Evolutionary conservation across 2,329 filamentous ascomycete genomes (phyloP), one percentile per base, ranked within the genome.

Genomic region (Ceratocystis variospora): DNA sequence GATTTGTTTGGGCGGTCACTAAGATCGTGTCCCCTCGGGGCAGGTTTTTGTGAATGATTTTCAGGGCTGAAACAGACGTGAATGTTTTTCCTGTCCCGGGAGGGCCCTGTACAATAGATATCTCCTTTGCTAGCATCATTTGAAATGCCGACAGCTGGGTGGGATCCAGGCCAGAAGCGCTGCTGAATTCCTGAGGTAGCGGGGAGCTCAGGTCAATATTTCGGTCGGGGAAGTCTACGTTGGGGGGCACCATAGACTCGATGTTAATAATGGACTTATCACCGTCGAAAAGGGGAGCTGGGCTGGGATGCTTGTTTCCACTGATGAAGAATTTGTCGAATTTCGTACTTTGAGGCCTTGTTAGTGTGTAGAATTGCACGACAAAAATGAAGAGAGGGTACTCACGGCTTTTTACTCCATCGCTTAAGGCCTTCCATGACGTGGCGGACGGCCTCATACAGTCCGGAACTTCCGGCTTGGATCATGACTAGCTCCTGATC

Each of bases 1-100:
- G 90, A 68, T 96, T 96, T 0, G 91, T 96, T 71, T 96, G 90
- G 6, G 90, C 90, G 0, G 90, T 83, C 2, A 96, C 79, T 22
- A 96, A 80, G 37, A 96, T 85, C 0, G 89, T 89, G 7, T 85
- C 81, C 67, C 87, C 83, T 0, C 75, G 77, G 1, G 72, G 71
- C 1, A 73, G 72, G 64, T 87, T 89, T 1, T 79, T 75, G 0
- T 90, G 77, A 64, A 92, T 77, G 1, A 87, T 78, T 61, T 82
- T 83, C 8, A 96, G 74, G 0, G 87, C 87, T 31, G 85, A 77
- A 1, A 93, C 83, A 0, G 90, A 94, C 0, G 91, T 87, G 69
- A 87, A 87, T 0, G 92, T 96, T 72, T 96, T 96, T 3, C 82
- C 82, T 0, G 81, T 84, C 0, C 82, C 82, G 0, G 90, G 91